Evolutionary conservation across 352 stramenopile genomes (phyloP), one percentile per base, ranked within the genome.

Genomic region (Phytophthora sojae): DNA sequence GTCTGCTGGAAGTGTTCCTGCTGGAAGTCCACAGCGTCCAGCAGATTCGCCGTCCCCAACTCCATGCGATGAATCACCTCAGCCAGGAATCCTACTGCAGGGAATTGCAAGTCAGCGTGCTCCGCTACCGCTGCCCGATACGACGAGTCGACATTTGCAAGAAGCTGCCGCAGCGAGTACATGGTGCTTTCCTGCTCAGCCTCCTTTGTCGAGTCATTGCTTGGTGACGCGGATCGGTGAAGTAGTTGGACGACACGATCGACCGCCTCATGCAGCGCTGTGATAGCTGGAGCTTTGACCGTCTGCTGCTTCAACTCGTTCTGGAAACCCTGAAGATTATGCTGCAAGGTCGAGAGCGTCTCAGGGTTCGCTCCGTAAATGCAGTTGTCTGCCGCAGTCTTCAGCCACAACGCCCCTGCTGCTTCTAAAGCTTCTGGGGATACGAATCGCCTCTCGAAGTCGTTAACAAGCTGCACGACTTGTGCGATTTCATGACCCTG

Each of bases 11-110:
- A 85, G 8, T 71, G 45, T 25, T 89, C 75, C 23, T 89, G 82
- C 51, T 92, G 84, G 57, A 73, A 67, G 56, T 92, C 84, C 21
- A 86, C 67, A 3, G 64, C 79, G 3, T 91, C 82, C 19, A 92
- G 63, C 8, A 92, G 29, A 44, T 79, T 89, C 4, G 82, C 85
- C 0, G 81, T 89, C 3, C 85, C 85, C 12, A 90, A 58, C 26
- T 92, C 82, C 85, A 92, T 92, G 26, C 77, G 77, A 39, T 79
- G 81, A 49, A 86, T 78, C n/a, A 74, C 64, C n/a, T 76, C 61
- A 1, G 75, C 70, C 14, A 90, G 42, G 23, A 88, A 84, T 15
- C 59, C 52, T 7, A 67, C 42, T 15, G 19, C 62, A 29, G 67
- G 50, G 14, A 77, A 58, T 14, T 29, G 42, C 4, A 67, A 51